Evolutionary conservation across 1,284 basidiomycete genomes (phyloP), one percentile per base, ranked within the genome.

Genomic region (Afroboletus lepidellus): DNA sequence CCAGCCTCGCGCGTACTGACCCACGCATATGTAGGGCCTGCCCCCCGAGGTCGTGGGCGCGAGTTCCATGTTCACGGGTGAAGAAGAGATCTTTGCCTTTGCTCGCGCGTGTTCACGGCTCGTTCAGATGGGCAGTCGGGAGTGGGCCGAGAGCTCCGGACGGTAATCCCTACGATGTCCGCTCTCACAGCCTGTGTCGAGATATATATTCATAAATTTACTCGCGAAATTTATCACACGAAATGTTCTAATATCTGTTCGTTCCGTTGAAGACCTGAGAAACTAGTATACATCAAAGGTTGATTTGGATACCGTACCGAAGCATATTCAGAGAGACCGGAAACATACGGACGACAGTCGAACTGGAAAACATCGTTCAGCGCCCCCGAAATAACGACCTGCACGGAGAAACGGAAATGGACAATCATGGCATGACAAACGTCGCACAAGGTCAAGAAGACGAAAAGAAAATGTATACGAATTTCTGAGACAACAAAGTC

Each of bases 11-110:
- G 8, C 11, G 18, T 39, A 21, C 43, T 45, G 20, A 60, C 12
- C 5, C n/a, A 23, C 9, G 38, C 25, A 3, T 23, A 25, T 33
- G 25, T 65, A 94, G 90, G 91, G 92, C n/a, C 73, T 95, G 2
- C 78, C 85, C 3, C 77, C 80, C 15, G 84, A 91, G 23, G 74
- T 81, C 23, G 85, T 94, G 16, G 90, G 92, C 24, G 77, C 79
- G 2, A 90, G 88, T 51, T 88, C 92, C 21, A 89, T 98, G 71
- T 98, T 97, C 68, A 87, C 85, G 0, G 92, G 93, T 5, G 93
- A 97, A 63, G 94, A 97, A 70, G 94, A 98, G 71, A 68, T 96
- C 8, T 97, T 98, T 68, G 94, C 94, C 1, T 98, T 96, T 69
- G 94, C 93, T 11, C 80, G 94, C 45, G 94, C 93, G 33, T 94